phyloP scores from a whole-genome alignment of 768 basidiomycete species.

The Macrocybe gigantea region DNA sequence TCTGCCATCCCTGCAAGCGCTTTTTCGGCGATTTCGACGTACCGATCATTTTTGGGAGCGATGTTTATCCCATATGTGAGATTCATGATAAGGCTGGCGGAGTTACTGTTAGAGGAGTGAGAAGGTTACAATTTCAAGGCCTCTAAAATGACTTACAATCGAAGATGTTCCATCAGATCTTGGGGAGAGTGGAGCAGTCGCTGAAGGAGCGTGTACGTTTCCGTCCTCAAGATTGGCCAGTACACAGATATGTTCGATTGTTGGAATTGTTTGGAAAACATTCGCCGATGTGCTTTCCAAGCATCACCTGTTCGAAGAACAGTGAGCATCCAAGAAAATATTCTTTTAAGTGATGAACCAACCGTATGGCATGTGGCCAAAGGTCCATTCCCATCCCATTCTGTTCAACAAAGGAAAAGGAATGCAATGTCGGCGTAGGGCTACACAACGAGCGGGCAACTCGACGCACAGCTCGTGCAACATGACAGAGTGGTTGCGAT shows the following conservation, averaged over 20 bases:
- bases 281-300: constrained; percentile 47
- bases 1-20: constrained; percentile 45
- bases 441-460: neutral
- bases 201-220: constrained; percentile 39
- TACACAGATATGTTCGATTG: constrained; percentile 33
- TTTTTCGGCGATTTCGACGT: constrained; percentile 46
- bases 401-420: constrained; percentile 10
- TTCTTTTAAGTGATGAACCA: constrained; percentile 2
- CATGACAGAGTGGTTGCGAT: constrained; percentile 42
- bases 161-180: constrained; percentile 41
- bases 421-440: neutral
- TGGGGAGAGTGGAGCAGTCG: constrained; percentile 36
- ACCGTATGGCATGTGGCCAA: constrained; percentile 52
- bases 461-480: constrained; percentile 39
- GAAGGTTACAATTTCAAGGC: neutral
- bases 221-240: constrained; percentile 39
- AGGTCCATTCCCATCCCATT: constrained; percentile 42
- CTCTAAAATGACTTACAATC: constrained; percentile 30
- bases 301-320: constrained; percentile 32
- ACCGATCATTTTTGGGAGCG: constrained; percentile 34
- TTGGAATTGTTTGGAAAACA: constrained; percentile 49
- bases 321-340: constrained; percentile 3
- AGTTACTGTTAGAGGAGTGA: constrained; percentile 26
- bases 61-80: constrained; percentile 46
- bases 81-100: constrained; percentile 48